Percentiles rank a stretch among this genome's conserved stretches.
phyloP scores from a whole-genome alignment of 116 monocot species.

The Zostera marina region DNA sequence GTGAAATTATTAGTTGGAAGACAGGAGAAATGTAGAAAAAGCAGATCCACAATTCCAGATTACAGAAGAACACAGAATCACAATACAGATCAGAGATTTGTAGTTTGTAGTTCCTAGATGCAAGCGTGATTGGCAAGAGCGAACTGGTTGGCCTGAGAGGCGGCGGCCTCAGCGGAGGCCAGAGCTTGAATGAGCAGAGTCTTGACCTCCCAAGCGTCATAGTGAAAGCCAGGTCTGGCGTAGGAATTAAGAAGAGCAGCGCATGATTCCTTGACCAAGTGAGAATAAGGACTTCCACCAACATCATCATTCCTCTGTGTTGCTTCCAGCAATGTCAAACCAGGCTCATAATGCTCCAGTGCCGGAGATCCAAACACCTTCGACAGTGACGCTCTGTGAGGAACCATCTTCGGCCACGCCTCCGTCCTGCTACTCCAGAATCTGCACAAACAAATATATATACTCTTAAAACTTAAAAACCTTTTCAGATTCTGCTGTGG shows the following conservation, averaged over 20 bases:
- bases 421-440: slow-evolving; percentile 69
- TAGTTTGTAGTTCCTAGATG: no score
- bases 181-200: slow-evolving; percentile 52
- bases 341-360: slow-evolving; percentile 59
- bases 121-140: slow-evolving; percentile 38
- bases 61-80: no score
- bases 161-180: slow-evolving; percentile 55
- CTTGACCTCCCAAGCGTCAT: slow-evolving; percentile 82
- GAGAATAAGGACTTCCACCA: slow-evolving; percentile 40
- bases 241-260: slow-evolving; percentile 83
- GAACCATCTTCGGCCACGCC: slow-evolving; percentile 71
- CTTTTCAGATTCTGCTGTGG: no score
- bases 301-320: slow-evolving; percentile 53
- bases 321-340: slow-evolving; percentile 63
- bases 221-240: slow-evolving; percentile 42
- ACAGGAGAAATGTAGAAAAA: no score
- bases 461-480: not conserved
- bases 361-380: slow-evolving; percentile 72
- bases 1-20: no score
- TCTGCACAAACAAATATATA: slow-evolving; percentile 12
- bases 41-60: no score
- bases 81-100: no score
- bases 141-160: slow-evolving; percentile 37
- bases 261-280: slow-evolving; percentile 64
- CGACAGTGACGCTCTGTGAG: slow-evolving; percentile 43